Base-by-base conservation (phyloP, 73 alveolate genomes). In the Symbiodinium pilosum region DNA sequence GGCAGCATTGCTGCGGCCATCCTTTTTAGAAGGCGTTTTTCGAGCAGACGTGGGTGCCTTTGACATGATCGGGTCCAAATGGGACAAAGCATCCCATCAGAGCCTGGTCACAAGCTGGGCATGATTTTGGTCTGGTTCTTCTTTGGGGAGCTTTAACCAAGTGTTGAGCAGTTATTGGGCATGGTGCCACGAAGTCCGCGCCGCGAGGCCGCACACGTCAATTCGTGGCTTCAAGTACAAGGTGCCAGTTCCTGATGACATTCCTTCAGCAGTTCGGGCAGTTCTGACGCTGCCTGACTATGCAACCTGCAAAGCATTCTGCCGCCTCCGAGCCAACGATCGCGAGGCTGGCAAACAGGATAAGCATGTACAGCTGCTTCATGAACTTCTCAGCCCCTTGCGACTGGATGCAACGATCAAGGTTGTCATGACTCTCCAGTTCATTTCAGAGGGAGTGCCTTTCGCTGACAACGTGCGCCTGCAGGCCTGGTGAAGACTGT, bases 361-460 rank as follows among this genome's bases (percentile, higher is more conserved):
- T n/a, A n/a, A n/a, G n/a, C n/a, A n/a, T n/a, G n/a, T n/a, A n/a
- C n/a, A n/a, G n/a, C n/a, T n/a, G n/a, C n/a, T n/a, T n/a, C n/a
- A n/a, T n/a, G n/a, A n/a, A n/a, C n/a, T n/a, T n/a, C n/a, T n/a
- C n/a, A n/a, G n/a, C n/a, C 59, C 6, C 21, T 14, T 47, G 59
- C 14, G 59, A 47, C n/a, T 47, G 75, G 26, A 6, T 4, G 47
- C 36, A 24, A 12, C 43, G 26, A 12, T 28, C 26, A 40, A 87
- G 94, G 94, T 87, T 26, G 85, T 87, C 34, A 5, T 87, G 94
- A 87, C 94, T 59, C 94, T 87, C 34, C 94, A 87, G 85, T 87
- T 87, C 43, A 38, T 87, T 34, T 18, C 94, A n/a, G 94, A 87
- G 18, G 94, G 94, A 20, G 42, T 87, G 26, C 94, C 94, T 11